phyloP scores from a whole-genome alignment of 2,329 filamentous ascomycete species.

The Byssoonygena ceratinophila region DNA sequence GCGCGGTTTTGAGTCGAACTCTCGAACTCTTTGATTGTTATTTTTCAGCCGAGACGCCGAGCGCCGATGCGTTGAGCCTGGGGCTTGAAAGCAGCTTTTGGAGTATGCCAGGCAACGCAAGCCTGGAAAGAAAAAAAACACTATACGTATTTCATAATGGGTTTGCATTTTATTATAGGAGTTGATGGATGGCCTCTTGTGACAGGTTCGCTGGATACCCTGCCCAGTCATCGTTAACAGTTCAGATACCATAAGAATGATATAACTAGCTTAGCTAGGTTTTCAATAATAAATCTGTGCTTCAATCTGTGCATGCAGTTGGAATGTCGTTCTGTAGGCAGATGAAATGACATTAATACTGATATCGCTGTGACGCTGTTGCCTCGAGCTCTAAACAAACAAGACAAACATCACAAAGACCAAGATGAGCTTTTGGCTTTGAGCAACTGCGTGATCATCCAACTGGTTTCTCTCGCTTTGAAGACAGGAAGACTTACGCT shows the following conservation, averaged over 20 bases:
- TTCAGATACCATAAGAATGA: too few species aligned
- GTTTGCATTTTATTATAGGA: background rate
- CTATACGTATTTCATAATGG: background rate
- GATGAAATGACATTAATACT: too few species aligned
- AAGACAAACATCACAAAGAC: constrained; percentile 14
- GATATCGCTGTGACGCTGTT: too few species aligned
- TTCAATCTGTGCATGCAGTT: too few species aligned
- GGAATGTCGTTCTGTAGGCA: too few species aligned
- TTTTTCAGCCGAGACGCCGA: background rate
- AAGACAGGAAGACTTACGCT: background rate
- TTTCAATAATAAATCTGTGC: too few species aligned
- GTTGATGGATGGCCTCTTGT: background rate
- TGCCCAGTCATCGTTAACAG: background rate
- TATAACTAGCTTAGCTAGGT: too few species aligned
- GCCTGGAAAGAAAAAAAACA: background rate
- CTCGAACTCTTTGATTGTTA: background rate
- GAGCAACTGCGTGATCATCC: background rate
- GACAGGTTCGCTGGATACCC: background rate
- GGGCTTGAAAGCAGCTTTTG: background rate
- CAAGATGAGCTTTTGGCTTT: too few species aligned
- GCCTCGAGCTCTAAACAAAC: constrained; percentile 11
- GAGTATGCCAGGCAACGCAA: background rate
- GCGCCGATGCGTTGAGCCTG: background rate
- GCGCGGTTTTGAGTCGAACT: background rate
- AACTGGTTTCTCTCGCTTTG: background rate